Conservation (phyloP, 257 asterid genomes). For the Cruciata laevipes region DNA sequence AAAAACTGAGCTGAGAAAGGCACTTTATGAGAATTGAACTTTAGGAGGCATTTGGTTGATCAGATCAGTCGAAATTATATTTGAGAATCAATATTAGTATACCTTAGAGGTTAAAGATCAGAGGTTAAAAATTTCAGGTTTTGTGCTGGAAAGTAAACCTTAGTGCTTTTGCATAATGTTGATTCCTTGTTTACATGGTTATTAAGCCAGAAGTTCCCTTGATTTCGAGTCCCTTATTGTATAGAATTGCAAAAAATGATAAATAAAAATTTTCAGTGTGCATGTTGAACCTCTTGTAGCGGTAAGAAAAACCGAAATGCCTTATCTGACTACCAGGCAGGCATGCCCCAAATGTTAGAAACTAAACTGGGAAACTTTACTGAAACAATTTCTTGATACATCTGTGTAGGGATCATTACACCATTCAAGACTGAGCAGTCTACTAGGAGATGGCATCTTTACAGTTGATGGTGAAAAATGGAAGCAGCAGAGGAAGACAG, state of each 20-base stretch:
- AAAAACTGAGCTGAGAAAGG: not conserved
- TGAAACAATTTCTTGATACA: not conserved
- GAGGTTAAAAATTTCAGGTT: no score
- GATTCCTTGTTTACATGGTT: no score
- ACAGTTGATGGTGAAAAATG: conserved; percentile 76
- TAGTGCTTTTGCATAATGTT: no score
- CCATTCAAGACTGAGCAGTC: conserved; percentile 33
- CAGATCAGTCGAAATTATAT: not conserved
- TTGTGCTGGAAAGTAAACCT: no score
- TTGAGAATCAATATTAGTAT: not conserved
- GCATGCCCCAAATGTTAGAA: no score
- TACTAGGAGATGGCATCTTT: conserved; percentile 74
- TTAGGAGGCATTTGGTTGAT: not conserved
- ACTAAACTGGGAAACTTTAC: not conserved
- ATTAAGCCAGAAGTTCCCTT: not conserved
- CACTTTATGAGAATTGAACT: not conserved
- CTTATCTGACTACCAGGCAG: no score
- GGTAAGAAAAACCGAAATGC: no score
- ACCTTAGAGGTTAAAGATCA: no score
- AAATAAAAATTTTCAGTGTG: no score
- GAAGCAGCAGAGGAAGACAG: conserved; percentile 61
- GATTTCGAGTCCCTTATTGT: not conserved
- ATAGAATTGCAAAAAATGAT: not conserved
- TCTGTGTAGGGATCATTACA: conserved; percentile 48
- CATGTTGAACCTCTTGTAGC: no score